Conservation (phyloP, 257 asterid genomes). For the Catharanthus roseus region DNA sequence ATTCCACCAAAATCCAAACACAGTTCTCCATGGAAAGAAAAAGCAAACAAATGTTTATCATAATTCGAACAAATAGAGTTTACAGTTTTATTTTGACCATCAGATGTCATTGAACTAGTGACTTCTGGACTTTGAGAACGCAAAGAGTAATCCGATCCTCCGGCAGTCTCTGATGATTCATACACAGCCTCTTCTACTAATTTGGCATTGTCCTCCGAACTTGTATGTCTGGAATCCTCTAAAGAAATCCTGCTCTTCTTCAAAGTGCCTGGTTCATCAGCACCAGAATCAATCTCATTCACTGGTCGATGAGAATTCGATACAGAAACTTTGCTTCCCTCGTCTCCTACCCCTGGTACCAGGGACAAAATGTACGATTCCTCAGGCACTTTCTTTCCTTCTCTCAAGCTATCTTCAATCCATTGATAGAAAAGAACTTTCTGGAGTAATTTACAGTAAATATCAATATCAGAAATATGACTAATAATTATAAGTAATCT, state of each 20-base stretch:
- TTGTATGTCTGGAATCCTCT: constrained; percentile 31
- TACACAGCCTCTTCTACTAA: constrained; percentile 16
- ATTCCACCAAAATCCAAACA: neutral
- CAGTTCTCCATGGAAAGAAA: neutral
- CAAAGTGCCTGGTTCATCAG: constrained; percentile 24
- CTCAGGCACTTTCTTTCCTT: constrained; percentile 63
- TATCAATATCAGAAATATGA: neutral
- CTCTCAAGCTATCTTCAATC: constrained; percentile 79
- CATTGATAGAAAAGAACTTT: constrained; percentile 65
- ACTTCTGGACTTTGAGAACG: constrained; percentile 47
- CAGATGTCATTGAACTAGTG: constrained; percentile 31
- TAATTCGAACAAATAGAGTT: constrained; percentile 13
- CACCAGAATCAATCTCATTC: constrained; percentile 22
- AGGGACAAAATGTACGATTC: constrained; percentile 39
- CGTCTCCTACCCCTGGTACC: constrained; percentile 25
- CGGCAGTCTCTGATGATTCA: constrained; percentile 27
- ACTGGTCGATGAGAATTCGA: constrained; percentile 22
- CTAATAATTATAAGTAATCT: neutral
- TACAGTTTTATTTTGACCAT: constrained; percentile 40
- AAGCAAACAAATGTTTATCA: neutral
- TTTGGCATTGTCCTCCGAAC: constrained; percentile 22
- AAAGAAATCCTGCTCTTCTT: constrained; percentile 50
- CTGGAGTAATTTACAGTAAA: constrained; percentile 34
- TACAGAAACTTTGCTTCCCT: constrained; percentile 14
- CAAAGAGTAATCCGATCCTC: constrained; percentile 36